Percentiles rank a stretch among this genome's conserved stretches.
These are phyloP conservation scores for Colletotrichum tabaci DNA, from an alignment of 2,329 filamentous ascomycete genomes.

Conservation along the genomic window DNA sequence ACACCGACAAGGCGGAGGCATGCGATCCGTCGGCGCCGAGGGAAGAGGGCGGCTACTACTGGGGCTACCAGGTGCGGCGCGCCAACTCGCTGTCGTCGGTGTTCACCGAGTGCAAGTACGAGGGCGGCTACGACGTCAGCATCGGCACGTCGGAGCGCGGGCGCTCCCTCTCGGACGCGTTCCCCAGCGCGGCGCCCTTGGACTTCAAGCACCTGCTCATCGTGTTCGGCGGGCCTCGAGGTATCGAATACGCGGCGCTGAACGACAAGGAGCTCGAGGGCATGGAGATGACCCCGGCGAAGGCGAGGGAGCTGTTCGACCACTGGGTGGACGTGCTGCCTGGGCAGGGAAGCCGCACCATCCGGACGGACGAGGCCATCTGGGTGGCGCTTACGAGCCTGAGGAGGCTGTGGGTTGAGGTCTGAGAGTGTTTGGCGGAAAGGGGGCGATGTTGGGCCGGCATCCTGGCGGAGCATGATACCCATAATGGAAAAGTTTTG, in stretches of 20 bases:
- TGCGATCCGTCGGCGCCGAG: slow-evolving; percentile 79
- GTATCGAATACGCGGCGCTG: slow-evolving; percentile 82
- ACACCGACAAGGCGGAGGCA: slow-evolving; percentile 67
- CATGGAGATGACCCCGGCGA: slow-evolving; percentile 73
- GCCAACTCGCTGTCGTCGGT: slow-evolving; percentile 78
- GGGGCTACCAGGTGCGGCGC: slow-evolving; percentile 83
- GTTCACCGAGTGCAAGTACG: slow-evolving; percentile 82
- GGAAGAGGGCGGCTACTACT: slow-evolving; percentile 86
- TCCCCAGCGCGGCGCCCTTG: slow-evolving; percentile 59
- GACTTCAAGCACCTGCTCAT: slow-evolving; percentile 81
- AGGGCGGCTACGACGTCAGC: slow-evolving; percentile 85
- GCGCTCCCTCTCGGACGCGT: slow-evolving; percentile 62
- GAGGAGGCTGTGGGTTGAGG: slow-evolving; percentile 68
- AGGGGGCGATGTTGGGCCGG: slow-evolving; percentile 8
- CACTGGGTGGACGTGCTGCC: slow-evolving; percentile 87
- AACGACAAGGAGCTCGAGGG: slow-evolving; percentile 69
- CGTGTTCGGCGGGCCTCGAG: slow-evolving; percentile 85
- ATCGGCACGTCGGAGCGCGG: slow-evolving; percentile 89
- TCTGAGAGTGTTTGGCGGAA: slow-evolving; percentile 29
- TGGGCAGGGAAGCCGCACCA: slow-evolving; percentile 84
- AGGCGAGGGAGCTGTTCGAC: slow-evolving; percentile 82
- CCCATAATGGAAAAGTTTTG: slow-evolving; percentile 36
- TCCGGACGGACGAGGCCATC: slow-evolving; percentile 87
- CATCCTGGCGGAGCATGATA: slow-evolving; percentile 36
- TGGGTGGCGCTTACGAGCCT: slow-evolving; percentile 82